Conservation (phyloP, 2,329 filamentous ascomycete genomes). For the Rhynchosporium graminicola region DNA sequence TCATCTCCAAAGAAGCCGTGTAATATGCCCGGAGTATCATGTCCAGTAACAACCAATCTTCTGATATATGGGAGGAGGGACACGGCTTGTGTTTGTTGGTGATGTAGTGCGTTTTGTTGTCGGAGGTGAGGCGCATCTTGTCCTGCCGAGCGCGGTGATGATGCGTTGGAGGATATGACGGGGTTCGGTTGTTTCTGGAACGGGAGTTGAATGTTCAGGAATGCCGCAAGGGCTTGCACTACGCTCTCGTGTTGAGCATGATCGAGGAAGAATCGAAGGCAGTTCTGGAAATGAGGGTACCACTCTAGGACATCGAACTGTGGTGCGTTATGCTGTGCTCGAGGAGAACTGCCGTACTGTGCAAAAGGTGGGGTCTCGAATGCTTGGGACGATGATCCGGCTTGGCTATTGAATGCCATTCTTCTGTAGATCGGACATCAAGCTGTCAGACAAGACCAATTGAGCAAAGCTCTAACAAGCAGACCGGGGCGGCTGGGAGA, state of each 20-base stretch:
- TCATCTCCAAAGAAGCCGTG: slow-evolving; percentile 97
- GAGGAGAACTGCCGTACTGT: slow-evolving; percentile 27
- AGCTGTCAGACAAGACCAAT: slow-evolving; percentile 12
- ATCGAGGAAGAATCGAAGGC: slow-evolving; percentile 88
- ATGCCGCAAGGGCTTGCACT: slow-evolving; percentile 85
- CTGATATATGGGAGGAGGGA: slow-evolving; percentile 88
- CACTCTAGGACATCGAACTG: slow-evolving; percentile 83
- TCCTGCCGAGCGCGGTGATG: slow-evolving; percentile 42
- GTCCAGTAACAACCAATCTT: slow-evolving; percentile 85
- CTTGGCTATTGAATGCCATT: slow-evolving; percentile 32
- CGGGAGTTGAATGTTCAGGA: slow-evolving; percentile 88
- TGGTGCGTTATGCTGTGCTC: slow-evolving; percentile 19
- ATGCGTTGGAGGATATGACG: slow-evolving; percentile 45
- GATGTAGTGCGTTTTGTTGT: slow-evolving; percentile 29
- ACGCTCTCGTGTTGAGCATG: slow-evolving; percentile 80
- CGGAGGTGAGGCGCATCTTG: slow-evolving; percentile 31
- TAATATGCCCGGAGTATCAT: slow-evolving; percentile 82
- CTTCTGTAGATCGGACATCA: slow-evolving; percentile 10
- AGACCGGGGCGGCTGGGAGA: neutral
- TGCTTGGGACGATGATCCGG: slow-evolving; percentile 21
- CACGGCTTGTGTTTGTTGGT: slow-evolving; percentile 43
- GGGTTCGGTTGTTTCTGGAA: slow-evolving; percentile 66
- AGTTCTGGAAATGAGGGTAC: slow-evolving; percentile 89
- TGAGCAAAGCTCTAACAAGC: neutral
- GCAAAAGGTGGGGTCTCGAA: slow-evolving; percentile 22